Base-by-base conservation (phyloP, 208 protist genomes). In the Leishmania tropica region DNA sequence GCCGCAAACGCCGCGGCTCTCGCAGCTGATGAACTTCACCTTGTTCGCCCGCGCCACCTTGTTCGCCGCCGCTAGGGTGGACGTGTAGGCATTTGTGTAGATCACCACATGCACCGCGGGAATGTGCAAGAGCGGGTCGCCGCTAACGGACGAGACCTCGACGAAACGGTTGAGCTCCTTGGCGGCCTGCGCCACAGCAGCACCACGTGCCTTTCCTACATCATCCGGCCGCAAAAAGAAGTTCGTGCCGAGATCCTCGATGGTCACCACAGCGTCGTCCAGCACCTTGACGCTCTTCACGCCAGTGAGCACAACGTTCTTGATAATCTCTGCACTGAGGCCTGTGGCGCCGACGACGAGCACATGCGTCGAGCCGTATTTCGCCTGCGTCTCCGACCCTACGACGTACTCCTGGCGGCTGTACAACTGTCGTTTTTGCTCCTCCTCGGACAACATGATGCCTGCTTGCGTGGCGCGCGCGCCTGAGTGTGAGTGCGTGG, bases 381-480 rank as follows among this genome's bases (percentile, higher is more conserved):
- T 96, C 19, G 88, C 87, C 85, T 97, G 94, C 70, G 97, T 92
- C 79, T 99, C 97, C 28, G 89, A 86, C 21, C 97, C 97, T 0
- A 99, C 90, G 37, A 96, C 95, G 77, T 98, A 99, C 85, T 96
- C 90, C 85, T 99, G 97, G 58, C 97, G 93, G 88, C 90, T 97
- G 88, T 98, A 98, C 76, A 98, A 85, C 94, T 97, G 94, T 64
- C 90, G 70, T 79, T 93, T 94, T 72, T 89, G 80, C 40, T 91
- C 91, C 7, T 97, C 89, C 19, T 87, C 83, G 71, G 87, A 87
- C 24, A 87, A 76, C 83, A 87, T 81, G 6, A 35, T 70, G 24
- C 48, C 42, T 65, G 31, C 35, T 48, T 80, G 64, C 35, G 37
- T 65, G 37, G 68, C 13, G 11, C 35, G 28, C 70, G 24, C 28